Conservation (phyloP, 139 green algal species). For the Chlorella sorokiniana region DNA sequence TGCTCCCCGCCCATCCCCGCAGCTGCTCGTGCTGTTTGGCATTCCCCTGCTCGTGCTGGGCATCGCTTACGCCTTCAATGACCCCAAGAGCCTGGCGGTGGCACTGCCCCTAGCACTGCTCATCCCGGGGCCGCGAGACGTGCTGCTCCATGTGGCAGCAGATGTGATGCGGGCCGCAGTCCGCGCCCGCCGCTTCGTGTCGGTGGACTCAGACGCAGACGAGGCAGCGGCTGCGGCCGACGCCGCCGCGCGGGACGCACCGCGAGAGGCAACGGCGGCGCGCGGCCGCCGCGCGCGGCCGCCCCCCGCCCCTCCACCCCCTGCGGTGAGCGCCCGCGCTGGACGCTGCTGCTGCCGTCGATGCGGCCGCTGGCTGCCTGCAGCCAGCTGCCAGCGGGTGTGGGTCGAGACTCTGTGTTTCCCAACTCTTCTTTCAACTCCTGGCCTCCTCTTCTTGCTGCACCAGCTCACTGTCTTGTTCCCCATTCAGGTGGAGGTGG, state of each 20-base stretch:
- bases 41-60: slow-evolving; percentile 10
- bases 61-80: slow-evolving; percentile 10
- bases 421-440: neutral
- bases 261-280: neutral
- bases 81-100: slow-evolving; percentile 13
- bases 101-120: slow-evolving; percentile 9
- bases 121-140: slow-evolving; percentile 2
- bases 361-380: neutral
- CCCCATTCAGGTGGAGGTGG: neutral
- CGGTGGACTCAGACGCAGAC: neutral
- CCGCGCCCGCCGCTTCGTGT: slow-evolving; percentile 1
- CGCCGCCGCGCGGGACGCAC: neutral
- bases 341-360: too few relatives aligned
- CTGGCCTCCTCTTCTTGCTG: neutral
- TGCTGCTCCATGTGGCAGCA: neutral
- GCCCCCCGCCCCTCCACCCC: too few relatives aligned
- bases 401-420: too few relatives aligned
- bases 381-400: too few relatives aligned
- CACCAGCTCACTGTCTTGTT: neutral
- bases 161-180: neutral
- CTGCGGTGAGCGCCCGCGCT: too few relatives aligned
- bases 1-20: neutral
- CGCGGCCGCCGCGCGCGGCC: neutral
- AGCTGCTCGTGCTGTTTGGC: slow-evolving; percentile 38
- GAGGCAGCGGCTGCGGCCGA: neutral